phyloP scores from a whole-genome alignment of 1,139 yeast species.

The Diutina pseudorugosa region DNA sequence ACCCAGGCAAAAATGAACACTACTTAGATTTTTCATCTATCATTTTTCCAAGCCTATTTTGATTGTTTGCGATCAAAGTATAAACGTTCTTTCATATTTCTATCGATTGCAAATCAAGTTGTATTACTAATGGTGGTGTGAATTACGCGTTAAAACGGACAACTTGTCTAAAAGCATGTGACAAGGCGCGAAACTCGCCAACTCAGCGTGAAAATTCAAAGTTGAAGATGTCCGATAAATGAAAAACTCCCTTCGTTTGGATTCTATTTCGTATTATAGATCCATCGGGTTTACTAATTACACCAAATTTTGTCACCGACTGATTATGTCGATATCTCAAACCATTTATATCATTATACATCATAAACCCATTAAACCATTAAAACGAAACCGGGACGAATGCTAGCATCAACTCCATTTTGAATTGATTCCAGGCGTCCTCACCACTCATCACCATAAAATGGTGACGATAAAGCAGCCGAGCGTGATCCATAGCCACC shows the following conservation, averaged over 20 bases:
- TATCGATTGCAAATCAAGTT: not conserved
- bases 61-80: not conserved
- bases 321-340: not conserved
- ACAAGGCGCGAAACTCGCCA: not conserved
- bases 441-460: not conserved
- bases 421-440: not conserved
- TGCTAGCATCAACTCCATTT: not conserved
- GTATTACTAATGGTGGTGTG: not conserved
- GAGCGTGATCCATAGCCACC: not conserved
- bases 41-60: too few relatives aligned
- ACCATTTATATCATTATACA: not conserved
- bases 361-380: not conserved
- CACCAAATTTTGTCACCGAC: too few relatives aligned
- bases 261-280: too few relatives aligned
- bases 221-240: too few relatives aligned
- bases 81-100: not conserved
- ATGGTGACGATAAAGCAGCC: not conserved
- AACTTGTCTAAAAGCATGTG: not conserved
- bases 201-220: too few relatives aligned
- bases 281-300: too few relatives aligned
- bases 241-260: too few relatives aligned
- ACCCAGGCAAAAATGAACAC: too few relatives aligned
- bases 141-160: not conserved
- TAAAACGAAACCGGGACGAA: not conserved
- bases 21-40: too few relatives aligned